Evolutionary conservation across 208 protist species (phyloP).

Genomic region (Blechomonas ayalai): DNA sequence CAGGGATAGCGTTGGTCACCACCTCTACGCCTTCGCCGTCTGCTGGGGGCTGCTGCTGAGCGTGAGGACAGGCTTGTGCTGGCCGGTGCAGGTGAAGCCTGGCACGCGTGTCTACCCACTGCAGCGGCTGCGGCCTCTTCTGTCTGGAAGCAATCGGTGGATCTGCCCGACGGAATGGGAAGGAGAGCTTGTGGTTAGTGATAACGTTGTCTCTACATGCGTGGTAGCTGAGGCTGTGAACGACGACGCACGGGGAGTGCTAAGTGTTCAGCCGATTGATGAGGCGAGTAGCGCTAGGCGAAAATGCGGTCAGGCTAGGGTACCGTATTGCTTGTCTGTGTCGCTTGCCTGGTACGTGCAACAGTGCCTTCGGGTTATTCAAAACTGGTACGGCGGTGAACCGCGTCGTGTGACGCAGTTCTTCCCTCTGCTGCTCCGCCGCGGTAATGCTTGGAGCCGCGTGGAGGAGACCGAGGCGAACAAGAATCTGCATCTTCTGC

Average conservation of each 20-base stretch:
- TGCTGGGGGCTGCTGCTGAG: constrained; percentile 37
- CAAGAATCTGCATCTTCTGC: constrained; percentile 4
- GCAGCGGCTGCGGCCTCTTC: constrained; percentile 14
- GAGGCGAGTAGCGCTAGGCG: too few species aligned
- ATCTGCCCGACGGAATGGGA: constrained; percentile 15
- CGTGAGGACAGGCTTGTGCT: constrained; percentile 15
- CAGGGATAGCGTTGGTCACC: constrained; percentile 4
- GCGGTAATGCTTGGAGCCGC: too few species aligned
- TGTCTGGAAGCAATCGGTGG: constrained; percentile 16
- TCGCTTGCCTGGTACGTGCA: constrained; percentile 14
- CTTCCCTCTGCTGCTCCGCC: constrained; percentile 14
- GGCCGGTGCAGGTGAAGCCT: constrained; percentile 32
- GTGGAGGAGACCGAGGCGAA: constrained; percentile 2
- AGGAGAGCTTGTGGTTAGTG: constrained; percentile 2
- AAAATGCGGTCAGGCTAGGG: too few species aligned
- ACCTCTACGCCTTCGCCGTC: constrained; percentile 33
- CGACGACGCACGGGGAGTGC: not conserved
- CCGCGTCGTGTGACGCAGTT: too few species aligned
- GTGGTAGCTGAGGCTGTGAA: constrained; percentile 6
- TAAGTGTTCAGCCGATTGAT: too few species aligned
- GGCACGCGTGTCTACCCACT: constrained; percentile 28
- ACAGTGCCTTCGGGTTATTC: not conserved
- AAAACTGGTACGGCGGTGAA: not conserved
- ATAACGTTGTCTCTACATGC: not conserved
- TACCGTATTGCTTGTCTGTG: not conserved